Conservation (phyloP, 768 basidiomycete species). For the Boletales sp. region DNA sequence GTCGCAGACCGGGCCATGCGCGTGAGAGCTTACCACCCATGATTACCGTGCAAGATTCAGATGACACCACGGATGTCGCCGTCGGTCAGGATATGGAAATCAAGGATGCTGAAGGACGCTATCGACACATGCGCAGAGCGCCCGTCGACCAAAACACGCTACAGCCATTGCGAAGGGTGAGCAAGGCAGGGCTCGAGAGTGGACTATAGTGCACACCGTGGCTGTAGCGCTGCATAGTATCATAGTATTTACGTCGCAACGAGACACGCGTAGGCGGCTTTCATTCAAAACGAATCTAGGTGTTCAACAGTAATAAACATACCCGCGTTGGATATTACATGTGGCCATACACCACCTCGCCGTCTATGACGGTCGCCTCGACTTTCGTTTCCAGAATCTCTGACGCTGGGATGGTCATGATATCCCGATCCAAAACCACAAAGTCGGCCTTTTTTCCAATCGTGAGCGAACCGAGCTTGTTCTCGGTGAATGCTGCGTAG, state of each 20-base stretch:
- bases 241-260: background rate
- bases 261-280: no score
- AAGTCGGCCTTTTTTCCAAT: conserved; percentile 86
- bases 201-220: conserved; percentile 29
- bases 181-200: conserved; percentile 91
- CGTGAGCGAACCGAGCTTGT: conserved; percentile 64
- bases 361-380: conserved; percentile 72
- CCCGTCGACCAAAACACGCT: conserved; percentile 86
- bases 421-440: conserved; percentile 76
- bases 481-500: conserved; percentile 79
- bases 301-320: no score
- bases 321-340: conserved; percentile 21
- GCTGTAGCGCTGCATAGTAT: no score
- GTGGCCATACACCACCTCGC: conserved; percentile 58
- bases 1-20: conserved; percentile 57
- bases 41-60: conserved; percentile 25
- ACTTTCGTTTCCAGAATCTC: conserved; percentile 70
- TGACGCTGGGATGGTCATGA: conserved; percentile 58
- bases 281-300: no score
- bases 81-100: conserved; percentile 87
- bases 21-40: conserved; percentile 61
- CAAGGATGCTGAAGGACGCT: conserved; percentile 79
- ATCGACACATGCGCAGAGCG: conserved; percentile 81
- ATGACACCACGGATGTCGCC: conserved; percentile 31
- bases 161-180: conserved; percentile 86